phyloP scores from a whole-genome alignment of 305 asterid species.

The Andrographis paniculata region DNA sequence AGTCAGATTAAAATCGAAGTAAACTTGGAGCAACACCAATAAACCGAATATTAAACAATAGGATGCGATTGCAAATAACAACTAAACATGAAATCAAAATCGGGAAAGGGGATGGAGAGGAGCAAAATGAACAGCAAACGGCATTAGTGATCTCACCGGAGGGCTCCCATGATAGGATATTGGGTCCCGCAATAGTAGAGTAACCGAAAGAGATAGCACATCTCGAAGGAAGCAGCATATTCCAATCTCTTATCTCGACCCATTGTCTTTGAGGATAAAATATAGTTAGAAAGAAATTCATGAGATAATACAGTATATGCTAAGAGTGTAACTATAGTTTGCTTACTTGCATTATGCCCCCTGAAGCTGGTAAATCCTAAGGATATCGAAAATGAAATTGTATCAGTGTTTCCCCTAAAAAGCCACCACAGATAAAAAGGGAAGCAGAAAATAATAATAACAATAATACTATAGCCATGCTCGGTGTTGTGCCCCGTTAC shows the following conservation, averaged over 20 bases:
- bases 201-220: slow-evolving; percentile 83
- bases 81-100: neutral
- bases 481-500: neutral
- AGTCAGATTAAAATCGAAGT: too few species aligned
- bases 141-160: slow-evolving; percentile 46
- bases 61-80: too few species aligned
- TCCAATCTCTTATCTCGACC: slow-evolving; percentile 87
- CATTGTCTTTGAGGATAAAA: slow-evolving; percentile 54
- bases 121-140: neutral
- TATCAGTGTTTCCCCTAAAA: slow-evolving; percentile 24
- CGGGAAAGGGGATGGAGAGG: neutral
- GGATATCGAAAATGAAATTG: slow-evolving; percentile 20
- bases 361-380: slow-evolving; percentile 86
- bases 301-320: too few species aligned
- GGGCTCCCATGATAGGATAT: slow-evolving; percentile 96
- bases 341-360: slow-evolving; percentile 97
- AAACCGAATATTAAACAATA: too few species aligned
- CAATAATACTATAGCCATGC: neutral
- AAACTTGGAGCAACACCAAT: too few species aligned
- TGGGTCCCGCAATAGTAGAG: slow-evolving; percentile 90
- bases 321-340: slow-evolving; percentile 3
- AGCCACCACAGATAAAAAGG: slow-evolving; percentile 9
- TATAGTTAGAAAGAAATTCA: neutral
- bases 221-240: slow-evolving; percentile 84
- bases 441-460: neutral